These are phyloP conservation scores for Phellinidium pouzarii DNA, from an alignment of 1,284 basidiomycete species.

Conservation along the genomic window DNA sequence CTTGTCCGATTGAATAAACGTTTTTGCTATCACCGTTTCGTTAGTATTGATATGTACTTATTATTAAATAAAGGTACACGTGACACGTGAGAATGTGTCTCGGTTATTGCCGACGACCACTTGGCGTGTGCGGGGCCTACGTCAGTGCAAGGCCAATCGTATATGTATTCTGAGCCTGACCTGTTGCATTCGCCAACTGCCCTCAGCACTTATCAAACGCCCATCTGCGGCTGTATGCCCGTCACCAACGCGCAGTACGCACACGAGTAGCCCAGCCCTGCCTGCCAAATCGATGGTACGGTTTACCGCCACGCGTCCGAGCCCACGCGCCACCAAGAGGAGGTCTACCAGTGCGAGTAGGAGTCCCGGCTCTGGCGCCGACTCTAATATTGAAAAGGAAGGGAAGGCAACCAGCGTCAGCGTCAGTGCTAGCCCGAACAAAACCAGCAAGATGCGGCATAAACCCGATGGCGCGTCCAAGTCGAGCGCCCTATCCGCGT, in stretches of 20 bases:
- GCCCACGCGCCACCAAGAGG: no score
- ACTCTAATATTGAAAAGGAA: background rate
- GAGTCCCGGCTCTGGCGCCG: slow-evolving; percentile 1
- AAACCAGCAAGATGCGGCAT: background rate
- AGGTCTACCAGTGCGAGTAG: background rate
- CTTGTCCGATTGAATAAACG: no score
- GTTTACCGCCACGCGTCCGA: background rate
- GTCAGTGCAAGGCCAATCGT: background rate
- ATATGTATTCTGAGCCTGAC: background rate
- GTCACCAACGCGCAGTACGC: no score
- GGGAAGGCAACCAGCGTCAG: background rate
- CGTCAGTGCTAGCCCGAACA: background rate
- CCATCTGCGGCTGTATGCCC: background rate
- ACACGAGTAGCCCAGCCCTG: background rate
- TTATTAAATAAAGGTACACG: no score
- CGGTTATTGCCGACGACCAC: no score
- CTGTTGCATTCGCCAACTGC: background rate
- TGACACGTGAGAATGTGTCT: no score
- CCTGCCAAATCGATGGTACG: background rate
- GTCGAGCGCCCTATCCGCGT: slow-evolving; percentile 17
- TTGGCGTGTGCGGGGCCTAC: no score
- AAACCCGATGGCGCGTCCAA: slow-evolving; percentile 6
- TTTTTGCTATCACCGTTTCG: no score
- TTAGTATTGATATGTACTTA: no score
- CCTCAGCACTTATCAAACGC: background rate